These are phyloP conservation scores for Ballota nigra DNA, from an alignment of 257 asterid genomes.

Conservation along the genomic window DNA sequence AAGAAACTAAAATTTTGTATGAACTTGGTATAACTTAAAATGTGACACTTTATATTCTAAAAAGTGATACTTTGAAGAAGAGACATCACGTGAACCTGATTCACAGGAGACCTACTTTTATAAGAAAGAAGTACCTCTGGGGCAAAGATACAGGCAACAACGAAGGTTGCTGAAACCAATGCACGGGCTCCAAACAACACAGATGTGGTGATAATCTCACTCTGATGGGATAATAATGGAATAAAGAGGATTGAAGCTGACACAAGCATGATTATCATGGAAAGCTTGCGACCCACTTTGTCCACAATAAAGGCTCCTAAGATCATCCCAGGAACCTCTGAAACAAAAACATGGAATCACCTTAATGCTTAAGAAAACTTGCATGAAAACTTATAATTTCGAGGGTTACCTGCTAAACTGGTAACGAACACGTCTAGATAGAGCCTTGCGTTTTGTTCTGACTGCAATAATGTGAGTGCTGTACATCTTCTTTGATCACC, in stretches of 20 bases:
- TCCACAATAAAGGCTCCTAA: conserved; percentile 64
- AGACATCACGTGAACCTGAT: no score
- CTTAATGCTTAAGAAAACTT: background rate
- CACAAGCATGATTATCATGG: conserved; percentile 53
- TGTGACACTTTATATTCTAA: no score
- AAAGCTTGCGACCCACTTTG: conserved; percentile 62
- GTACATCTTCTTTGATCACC: conserved; percentile 50
- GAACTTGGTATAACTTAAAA: no score
- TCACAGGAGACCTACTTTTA: background rate
- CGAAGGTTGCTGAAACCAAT: conserved; percentile 53
- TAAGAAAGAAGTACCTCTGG: conserved; percentile 54
- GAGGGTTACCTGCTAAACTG: conserved; percentile 64
- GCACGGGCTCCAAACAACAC: conserved; percentile 71
- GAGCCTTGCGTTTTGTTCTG: conserved; percentile 33
- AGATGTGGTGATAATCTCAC: conserved; percentile 45
- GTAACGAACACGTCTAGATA: conserved; percentile 60
- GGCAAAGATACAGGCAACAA: conserved; percentile 49
- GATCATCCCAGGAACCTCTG: conserved; percentile 80
- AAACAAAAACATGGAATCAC: conserved; percentile 14
- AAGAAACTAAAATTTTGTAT: no score
- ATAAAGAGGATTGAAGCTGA: conserved; percentile 43
- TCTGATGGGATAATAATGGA: conserved; percentile 51
- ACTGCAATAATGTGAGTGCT: conserved; percentile 17
- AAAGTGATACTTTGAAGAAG: no score
- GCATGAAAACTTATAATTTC: background rate